A percentile compares a stretch with the other conserved stretches of the same genome.
phyloP scores from a whole-genome alignment of 2,329 filamentous ascomycete species.

The Meredithiella fracta region DNA sequence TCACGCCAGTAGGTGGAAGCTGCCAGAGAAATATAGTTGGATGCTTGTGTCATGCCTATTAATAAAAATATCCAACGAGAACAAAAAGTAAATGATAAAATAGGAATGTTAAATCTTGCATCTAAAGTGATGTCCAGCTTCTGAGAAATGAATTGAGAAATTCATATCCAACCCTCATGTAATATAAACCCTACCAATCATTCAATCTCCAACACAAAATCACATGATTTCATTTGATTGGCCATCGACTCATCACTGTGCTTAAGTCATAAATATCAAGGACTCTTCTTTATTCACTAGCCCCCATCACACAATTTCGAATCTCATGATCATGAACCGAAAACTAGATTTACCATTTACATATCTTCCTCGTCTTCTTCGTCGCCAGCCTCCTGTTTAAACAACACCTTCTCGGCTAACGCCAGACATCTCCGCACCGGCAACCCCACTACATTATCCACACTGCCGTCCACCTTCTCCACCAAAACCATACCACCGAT shows the following conservation, averaged over 20 bases:
- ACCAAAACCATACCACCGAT: slow-evolving; percentile 72
- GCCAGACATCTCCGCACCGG: slow-evolving; percentile 63
- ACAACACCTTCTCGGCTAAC: slow-evolving; percentile 77
- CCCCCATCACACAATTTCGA: too few species aligned
- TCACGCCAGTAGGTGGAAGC: slow-evolving; percentile 3
- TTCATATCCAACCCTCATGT: too few species aligned
- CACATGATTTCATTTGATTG: too few species aligned
- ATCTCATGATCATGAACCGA: too few species aligned
- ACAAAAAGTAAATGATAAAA: too few species aligned
- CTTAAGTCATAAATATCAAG: too few species aligned
- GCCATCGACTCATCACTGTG: too few species aligned
- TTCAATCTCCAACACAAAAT: too few species aligned
- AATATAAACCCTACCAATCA: too few species aligned
- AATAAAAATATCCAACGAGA: background rate
- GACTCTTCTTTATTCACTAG: too few species aligned
- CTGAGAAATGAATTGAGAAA: background rate
- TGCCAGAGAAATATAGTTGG: background rate
- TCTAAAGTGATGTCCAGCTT: too few species aligned
- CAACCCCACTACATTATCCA: slow-evolving; percentile 88
- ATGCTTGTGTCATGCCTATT: background rate
- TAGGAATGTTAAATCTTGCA: background rate
- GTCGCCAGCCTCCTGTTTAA: slow-evolving; percentile 48
- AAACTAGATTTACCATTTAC: too few species aligned
- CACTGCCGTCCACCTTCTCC: slow-evolving; percentile 73
- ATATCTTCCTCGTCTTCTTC: slow-evolving; percentile 21